Conservation (phyloP, 164 flowering plant genomes). For the Platanus orientalis region DNA sequence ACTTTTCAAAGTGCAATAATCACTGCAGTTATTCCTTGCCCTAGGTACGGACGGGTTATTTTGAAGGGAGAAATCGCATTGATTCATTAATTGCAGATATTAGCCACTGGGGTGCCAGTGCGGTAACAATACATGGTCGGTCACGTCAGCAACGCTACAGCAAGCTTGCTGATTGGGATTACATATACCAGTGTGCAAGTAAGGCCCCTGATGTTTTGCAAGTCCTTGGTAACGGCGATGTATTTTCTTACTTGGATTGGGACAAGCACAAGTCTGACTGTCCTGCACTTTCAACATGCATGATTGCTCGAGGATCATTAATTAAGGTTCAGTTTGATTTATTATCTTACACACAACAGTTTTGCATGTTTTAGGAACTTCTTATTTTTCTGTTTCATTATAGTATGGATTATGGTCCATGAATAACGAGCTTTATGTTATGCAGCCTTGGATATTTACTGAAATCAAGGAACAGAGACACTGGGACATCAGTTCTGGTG, state of each 20-base stretch:
- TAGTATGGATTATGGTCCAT: neutral
- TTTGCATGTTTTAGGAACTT: neutral
- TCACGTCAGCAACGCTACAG: constrained; percentile 96
- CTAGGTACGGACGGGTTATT: constrained; percentile 89
- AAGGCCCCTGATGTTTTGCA: constrained; percentile 60
- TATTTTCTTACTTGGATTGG: constrained; percentile 87
- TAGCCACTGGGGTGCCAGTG: constrained; percentile 83
- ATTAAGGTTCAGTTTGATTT: constrained; percentile 50
- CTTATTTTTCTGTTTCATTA: neutral
- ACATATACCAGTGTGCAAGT: constrained; percentile 69
- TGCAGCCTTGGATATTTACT: constrained; percentile 97
- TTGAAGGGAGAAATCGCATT: constrained; percentile 86
- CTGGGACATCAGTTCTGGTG: constrained; percentile 95
- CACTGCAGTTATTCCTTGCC: neutral
- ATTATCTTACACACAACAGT: neutral
- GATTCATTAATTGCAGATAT: constrained; percentile 81
- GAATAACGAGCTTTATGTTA: constrained; percentile 9
- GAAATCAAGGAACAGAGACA: constrained; percentile 97
- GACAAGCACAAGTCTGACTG: constrained; percentile 63
- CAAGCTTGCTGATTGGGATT: constrained; percentile 97
- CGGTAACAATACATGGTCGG: constrained; percentile 89
- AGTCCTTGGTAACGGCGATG: constrained; percentile 92
- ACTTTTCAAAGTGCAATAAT: neutral
- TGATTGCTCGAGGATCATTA: constrained; percentile 93
- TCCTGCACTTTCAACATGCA: constrained; percentile 73